These are phyloP conservation scores for Eucalyptus polybractea DNA, from an alignment of 345 rosid genomes.

Conservation along the genomic window DNA sequence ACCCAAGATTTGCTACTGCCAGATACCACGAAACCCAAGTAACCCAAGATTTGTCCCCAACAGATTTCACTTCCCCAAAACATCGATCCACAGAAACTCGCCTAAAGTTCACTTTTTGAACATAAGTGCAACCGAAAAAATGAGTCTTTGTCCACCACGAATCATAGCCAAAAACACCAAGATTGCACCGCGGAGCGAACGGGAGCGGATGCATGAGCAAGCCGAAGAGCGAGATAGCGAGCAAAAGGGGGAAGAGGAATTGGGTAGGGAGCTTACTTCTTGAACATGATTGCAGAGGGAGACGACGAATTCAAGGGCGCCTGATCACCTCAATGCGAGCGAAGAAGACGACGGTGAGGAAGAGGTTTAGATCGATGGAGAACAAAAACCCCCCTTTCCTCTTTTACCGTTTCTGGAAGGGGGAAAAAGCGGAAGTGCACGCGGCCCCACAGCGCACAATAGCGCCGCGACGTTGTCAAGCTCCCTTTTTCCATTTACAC, in stretches of 20 bases:
- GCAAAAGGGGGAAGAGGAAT: background rate
- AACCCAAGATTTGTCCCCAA: background rate
- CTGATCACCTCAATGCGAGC: background rate
- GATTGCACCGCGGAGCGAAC: background rate
- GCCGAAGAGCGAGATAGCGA: background rate
- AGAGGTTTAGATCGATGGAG: background rate
- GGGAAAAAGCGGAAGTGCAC: rapidly evolving
- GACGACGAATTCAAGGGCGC: background rate
- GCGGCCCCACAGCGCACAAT: background rate
- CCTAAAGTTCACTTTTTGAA: background rate
- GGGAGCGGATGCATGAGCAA: background rate
- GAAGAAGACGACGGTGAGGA: background rate
- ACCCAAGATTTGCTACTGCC: background rate
- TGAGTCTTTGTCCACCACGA: background rate
- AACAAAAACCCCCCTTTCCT: background rate
- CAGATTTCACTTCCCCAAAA: background rate
- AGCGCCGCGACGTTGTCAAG: background rate
- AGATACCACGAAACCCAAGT: background rate
- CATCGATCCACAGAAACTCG: background rate
- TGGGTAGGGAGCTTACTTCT: slow-evolving; percentile 15
- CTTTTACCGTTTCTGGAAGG: background rate
- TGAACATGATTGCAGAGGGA: slow-evolving; percentile 18
- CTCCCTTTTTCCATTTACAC: background rate
- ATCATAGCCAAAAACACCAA: background rate
- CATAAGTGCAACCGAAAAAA: rapidly evolving